A percentile compares a stretch with the other conserved stretches of the same genome.
Conservation (phyloP, 2,329 filamentous ascomycete genomes). For the Reticulascus tulasneorum region DNA sequence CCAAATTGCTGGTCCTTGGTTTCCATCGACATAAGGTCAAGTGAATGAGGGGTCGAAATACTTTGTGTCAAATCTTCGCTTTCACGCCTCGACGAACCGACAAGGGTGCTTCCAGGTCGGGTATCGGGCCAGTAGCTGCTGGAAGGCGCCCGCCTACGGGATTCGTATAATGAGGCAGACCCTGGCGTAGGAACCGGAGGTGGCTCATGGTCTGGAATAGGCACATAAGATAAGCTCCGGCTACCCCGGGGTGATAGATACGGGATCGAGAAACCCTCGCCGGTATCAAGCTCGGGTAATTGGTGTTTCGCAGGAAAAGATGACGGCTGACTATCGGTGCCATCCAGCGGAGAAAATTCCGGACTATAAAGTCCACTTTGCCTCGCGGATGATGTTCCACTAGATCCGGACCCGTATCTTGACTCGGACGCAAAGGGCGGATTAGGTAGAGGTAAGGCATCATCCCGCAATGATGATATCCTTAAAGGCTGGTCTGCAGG, state of each 20-base stretch:
- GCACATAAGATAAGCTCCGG: constrained; percentile 25
- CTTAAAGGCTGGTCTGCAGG: constrained; percentile 27
- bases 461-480: constrained; percentile 5
- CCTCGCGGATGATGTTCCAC: constrained; percentile 12
- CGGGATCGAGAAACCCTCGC: constrained; percentile 45
- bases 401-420: constrained; percentile 5
- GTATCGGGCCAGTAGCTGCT: constrained; percentile 39
- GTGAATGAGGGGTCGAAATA: constrained; percentile 40
- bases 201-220: constrained; percentile 46
- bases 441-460: constrained; percentile 11
- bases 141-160: constrained; percentile 24
- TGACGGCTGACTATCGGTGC: constrained; percentile 3
- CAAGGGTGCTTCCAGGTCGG: constrained; percentile 37
- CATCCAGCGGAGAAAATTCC: constrained; percentile 26
- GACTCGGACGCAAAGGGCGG: constrained; percentile 12
- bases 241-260: constrained; percentile 34
- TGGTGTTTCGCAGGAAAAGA: constrained; percentile 28
- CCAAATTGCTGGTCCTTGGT: constrained; percentile 35
- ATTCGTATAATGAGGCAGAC: constrained; percentile 24
- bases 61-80: constrained; percentile 42
- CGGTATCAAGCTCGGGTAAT: constrained; percentile 48
- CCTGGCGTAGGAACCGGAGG: constrained; percentile 42
- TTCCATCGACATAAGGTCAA: constrained; percentile 42
- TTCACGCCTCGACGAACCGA: constrained; percentile 36
- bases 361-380: constrained; percentile 22